A percentile compares a stretch with the other conserved stretches of the same genome.
Conservation (phyloP, 768 basidiomycete species). For the Kwoniella bestiolae region DNA sequence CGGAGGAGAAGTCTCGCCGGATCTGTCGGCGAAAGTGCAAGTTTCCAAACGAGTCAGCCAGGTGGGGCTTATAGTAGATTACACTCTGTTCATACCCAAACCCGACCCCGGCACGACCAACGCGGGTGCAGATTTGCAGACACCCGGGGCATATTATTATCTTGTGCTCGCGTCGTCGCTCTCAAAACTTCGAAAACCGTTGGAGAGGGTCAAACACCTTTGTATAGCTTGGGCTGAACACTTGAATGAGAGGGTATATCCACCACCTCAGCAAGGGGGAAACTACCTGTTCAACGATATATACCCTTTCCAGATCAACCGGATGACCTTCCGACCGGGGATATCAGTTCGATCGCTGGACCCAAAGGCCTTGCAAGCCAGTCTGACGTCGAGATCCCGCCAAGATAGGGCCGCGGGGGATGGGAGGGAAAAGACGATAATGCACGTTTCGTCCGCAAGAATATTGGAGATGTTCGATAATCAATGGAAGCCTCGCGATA, state of each 20-base stretch:
- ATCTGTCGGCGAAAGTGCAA: neutral
- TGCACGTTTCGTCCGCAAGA: neutral
- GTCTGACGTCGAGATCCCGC: no score
- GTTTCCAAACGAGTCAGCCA: neutral
- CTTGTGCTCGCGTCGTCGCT: no score
- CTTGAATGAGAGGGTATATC: slow-evolving; percentile 4
- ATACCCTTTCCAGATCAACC: neutral
- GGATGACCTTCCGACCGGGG: slow-evolving; percentile 11
- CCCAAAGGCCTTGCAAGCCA: neutral
- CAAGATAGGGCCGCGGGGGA: no score
- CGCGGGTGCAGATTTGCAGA: no score
- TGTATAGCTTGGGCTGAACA: slow-evolving; percentile 8
- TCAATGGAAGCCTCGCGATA: no score
- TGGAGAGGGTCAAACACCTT: neutral
- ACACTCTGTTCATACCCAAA: slow-evolving; percentile 17
- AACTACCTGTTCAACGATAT: neutral
- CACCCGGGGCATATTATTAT: no score
- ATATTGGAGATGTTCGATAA: slow-evolving; percentile 2
- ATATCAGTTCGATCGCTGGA: neutral
- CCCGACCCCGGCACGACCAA: no score
- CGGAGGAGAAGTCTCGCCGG: neutral
- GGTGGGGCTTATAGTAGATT: slow-evolving; percentile 11
- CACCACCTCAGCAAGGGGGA: no score
- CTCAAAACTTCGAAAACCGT: no score
- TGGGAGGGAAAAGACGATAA: neutral